Conservation (phyloP, 306 rosid genomes). For the Benincasa hispida region DNA sequence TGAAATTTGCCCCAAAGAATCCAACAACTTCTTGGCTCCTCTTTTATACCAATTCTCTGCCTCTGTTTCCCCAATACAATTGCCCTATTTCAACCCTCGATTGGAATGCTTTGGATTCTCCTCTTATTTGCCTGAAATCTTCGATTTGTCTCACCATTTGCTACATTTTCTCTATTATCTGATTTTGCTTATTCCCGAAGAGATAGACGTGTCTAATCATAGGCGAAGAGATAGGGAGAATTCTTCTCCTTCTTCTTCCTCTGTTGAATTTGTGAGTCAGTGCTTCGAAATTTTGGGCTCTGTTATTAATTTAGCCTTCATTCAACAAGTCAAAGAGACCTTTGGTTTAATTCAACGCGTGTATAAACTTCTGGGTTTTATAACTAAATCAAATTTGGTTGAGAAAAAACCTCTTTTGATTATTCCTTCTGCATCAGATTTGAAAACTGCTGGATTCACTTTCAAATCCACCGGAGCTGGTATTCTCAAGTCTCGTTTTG, state of each 20-base stretch:
- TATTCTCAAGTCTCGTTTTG: not conserved
- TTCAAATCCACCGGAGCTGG: not conserved
- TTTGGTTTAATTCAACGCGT: not conserved
- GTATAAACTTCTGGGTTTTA: not conserved
- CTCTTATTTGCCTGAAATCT: not conserved
- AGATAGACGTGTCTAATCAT: not conserved
- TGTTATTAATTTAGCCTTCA: not conserved
- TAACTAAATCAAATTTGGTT: not conserved
- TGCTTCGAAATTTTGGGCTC: not conserved
- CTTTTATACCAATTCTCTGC: not conserved
- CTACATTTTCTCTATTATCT: constrained; percentile 4
- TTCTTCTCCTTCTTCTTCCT: not conserved
- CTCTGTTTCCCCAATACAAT: not conserved
- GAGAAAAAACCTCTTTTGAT: not conserved
- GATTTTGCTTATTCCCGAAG: not conserved
- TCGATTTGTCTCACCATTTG: not conserved
- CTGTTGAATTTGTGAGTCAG: not conserved
- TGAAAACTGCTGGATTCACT: not conserved
- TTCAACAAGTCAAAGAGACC: not conserved
- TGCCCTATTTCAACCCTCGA: not conserved
- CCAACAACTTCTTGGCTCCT: not conserved
- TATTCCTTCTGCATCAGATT: constrained; percentile 1
- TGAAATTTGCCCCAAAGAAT: not conserved
- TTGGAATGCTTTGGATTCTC: not conserved
- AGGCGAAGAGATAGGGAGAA: not conserved